Conservation (phyloP, 495 filamentous ascomycete genomes). For the Aspergillus avenaceus region DNA sequence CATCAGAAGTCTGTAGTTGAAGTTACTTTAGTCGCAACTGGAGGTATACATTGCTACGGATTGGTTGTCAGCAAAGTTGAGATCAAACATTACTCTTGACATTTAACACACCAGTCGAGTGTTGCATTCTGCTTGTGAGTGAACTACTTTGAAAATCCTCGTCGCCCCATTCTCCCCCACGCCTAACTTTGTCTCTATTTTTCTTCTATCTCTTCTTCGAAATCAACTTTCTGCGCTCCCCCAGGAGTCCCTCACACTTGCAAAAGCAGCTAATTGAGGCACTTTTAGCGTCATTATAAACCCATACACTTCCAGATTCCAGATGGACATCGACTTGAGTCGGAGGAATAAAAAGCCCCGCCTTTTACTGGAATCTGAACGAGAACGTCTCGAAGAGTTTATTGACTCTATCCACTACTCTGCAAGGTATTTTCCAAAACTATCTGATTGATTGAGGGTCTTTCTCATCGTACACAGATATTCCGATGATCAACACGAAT, state of each 20-base stretch:
- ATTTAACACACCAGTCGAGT: no score
- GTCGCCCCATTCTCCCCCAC: no score
- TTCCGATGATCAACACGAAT: slow-evolving; percentile 83
- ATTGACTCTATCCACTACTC: slow-evolving; percentile 93
- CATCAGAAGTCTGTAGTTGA: not conserved
- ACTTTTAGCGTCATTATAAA: not conserved
- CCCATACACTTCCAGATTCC: slow-evolving; percentile 12
- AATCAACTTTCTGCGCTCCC: no score
- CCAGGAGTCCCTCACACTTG: not conserved
- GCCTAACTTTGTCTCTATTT: no score
- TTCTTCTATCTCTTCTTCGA: no score
- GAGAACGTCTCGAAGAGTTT: slow-evolving; percentile 81
- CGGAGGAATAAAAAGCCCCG: slow-evolving; percentile 83
- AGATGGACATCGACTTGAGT: slow-evolving; percentile 69
- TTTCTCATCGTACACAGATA: slow-evolving; percentile 51
- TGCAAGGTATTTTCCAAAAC: slow-evolving; percentile 73
- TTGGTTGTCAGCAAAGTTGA: no score
- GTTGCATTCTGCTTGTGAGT: not conserved
- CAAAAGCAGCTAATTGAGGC: not conserved
- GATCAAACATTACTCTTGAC: no score
- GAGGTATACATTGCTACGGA: no score
- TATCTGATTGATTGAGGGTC: not conserved
- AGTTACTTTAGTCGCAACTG: no score
- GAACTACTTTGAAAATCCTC: no score
- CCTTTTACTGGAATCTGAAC: slow-evolving; percentile 74